These are phyloP conservation scores for Amphirosellinia nigrospora DNA, from an alignment of 495 filamentous ascomycete genomes.

Conservation along the genomic window DNA sequence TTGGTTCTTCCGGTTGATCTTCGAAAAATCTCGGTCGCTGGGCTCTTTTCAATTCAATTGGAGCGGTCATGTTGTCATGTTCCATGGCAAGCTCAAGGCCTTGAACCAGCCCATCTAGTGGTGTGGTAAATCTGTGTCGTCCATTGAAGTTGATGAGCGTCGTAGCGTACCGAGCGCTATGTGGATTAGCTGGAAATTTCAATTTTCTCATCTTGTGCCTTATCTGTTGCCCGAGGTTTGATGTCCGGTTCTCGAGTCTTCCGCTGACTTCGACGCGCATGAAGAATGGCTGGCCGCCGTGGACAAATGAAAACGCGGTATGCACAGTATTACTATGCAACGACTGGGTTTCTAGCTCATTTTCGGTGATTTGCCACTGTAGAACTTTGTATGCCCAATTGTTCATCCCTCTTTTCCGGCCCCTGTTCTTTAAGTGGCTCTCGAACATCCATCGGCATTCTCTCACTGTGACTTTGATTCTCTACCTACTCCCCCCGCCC, in stretches of 20 bases:
- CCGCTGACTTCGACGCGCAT: slow-evolving; percentile 33
- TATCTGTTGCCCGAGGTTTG: slow-evolving; percentile 23
- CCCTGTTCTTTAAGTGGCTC: slow-evolving; percentile 16
- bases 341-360: slow-evolving; percentile 22
- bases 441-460: slow-evolving; percentile 27
- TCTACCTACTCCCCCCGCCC: slow-evolving; percentile 18
- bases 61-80: slow-evolving; percentile 29
- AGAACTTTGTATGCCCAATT: slow-evolving; percentile 28
- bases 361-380: slow-evolving; percentile 26
- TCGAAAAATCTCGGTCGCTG: slow-evolving; percentile 16
- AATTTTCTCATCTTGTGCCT: slow-evolving; percentile 20
- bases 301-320: slow-evolving; percentile 34
- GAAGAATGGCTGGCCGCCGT: slow-evolving; percentile 28
- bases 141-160: slow-evolving; percentile 25
- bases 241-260: slow-evolving; percentile 23
- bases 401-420: slow-evolving; percentile 19
- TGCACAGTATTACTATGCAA: slow-evolving; percentile 27
- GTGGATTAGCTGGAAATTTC: slow-evolving; percentile 13
- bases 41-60: slow-evolving; percentile 31
- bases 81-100: slow-evolving; percentile 33
- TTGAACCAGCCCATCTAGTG: slow-evolving; percentile 31
- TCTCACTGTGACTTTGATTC: slow-evolving; percentile 17
- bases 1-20: slow-evolving; percentile 1
- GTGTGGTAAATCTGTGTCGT: slow-evolving; percentile 11
- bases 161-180: slow-evolving; percentile 6